These are phyloP conservation scores for Fusarium keratoplasticum DNA, from an alignment of 2,329 filamentous ascomycete species.

Conservation along the genomic window DNA sequence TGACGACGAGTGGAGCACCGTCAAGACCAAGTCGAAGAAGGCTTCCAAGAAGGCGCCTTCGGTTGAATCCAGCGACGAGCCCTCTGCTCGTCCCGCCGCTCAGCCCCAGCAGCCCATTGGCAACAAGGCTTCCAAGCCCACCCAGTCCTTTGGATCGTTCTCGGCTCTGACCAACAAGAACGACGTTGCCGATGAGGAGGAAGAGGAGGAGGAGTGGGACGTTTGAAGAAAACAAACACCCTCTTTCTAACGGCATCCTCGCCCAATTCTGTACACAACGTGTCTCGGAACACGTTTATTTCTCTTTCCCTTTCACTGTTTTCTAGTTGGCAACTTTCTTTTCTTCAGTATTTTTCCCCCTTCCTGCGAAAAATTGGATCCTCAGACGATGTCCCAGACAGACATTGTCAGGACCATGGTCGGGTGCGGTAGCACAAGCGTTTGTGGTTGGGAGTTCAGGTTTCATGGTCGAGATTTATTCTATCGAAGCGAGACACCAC, in stretches of 20 bases:
- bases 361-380: slow-evolving; percentile 38
- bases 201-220: slow-evolving; percentile 64
- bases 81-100: slow-evolving; percentile 43
- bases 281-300: slow-evolving; percentile 15
- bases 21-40: slow-evolving; percentile 62
- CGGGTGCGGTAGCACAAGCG: slow-evolving; percentile 41
- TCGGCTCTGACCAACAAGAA: slow-evolving; percentile 60
- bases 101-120: slow-evolving; percentile 48
- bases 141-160: slow-evolving; percentile 59
- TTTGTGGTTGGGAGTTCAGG: slow-evolving; percentile 45
- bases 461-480: slow-evolving; percentile 31
- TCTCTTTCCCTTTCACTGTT: slow-evolving; percentile 31
- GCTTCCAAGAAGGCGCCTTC: slow-evolving; percentile 53
- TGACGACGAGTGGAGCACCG: slow-evolving; percentile 70
- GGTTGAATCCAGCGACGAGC: slow-evolving; percentile 52
- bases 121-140: slow-evolving; percentile 47
- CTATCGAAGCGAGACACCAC: slow-evolving; percentile 22
- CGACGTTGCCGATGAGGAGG: slow-evolving; percentile 53
- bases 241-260: not conserved
- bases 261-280: slow-evolving; percentile 16
- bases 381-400: slow-evolving; percentile 30
- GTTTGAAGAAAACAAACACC: slow-evolving; percentile 50
- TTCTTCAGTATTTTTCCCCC: slow-evolving; percentile 32
- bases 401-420: slow-evolving; percentile 26
- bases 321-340: slow-evolving; percentile 20